Evolutionary conservation across 2,329 filamentous ascomycete species (phyloP), one percentile per base, ranked within the genome.

Genomic region (Monosporascus sp.): DNA sequence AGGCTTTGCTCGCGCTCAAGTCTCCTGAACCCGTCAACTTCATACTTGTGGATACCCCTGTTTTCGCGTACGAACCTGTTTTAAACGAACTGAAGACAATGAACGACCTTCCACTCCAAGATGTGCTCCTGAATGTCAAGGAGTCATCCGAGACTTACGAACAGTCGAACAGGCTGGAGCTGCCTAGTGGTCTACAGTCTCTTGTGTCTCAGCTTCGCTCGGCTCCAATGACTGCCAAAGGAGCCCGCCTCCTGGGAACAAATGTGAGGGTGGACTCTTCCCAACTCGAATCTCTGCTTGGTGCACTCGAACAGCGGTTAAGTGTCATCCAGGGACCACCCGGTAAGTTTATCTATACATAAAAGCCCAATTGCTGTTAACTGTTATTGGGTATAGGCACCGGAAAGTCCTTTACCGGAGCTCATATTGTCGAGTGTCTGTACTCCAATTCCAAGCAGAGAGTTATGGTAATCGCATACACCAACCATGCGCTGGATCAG

Each of bases 391-490:
- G 49, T 7, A n/a, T 49, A 83, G 83, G 85, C 0, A 90, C 86
- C 0, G 88, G 88, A 1, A 91, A 91, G 57, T 88, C 85, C 0
- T 89, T 88, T 59, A 77, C 88, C 3, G 88, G 87, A 0, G 81
- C 86, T 0, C 68, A 86, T 1, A 71, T 85, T 1, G 78, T 80
- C 0, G 82, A 83, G 49, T 65, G 73, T 0, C 63, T 90, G 0
- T 67, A 81, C 22, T 62, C 77, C 1, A 60, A 73, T 7, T 80
- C 77, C 0, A 22, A 58, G 0, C 70, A 78, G 25, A 78, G 66
- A 0, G 78, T 90, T 0, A 70, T 91, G 0, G 78, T 90, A 0
- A 66, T 87, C 2, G 82, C 79, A 18, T 89, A 82, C 54, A 89
- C 85, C 0, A 86, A 88, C 50, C 84, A 87, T 56, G 82, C 83